Evolutionary conservation across 768 basidiomycete genomes (phyloP).

Genomic region (Suillus ampliporus): DNA sequence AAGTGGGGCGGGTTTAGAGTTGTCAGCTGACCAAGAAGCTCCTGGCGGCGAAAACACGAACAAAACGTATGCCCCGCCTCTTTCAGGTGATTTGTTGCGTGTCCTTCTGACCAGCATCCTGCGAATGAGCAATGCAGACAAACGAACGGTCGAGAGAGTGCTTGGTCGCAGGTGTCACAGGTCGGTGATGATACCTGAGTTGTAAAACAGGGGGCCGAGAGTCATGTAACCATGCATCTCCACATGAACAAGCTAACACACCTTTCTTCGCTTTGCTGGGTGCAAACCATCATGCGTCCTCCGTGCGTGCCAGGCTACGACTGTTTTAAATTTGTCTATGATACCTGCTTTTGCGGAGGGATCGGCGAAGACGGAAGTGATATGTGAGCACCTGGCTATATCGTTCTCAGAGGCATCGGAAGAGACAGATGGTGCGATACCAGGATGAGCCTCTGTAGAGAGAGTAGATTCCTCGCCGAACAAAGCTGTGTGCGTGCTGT

Average conservation of each 20-base stretch:
- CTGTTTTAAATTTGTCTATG: slow-evolving; percentile 57
- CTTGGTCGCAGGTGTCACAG: slow-evolving; percentile 62
- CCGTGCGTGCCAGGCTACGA: slow-evolving; percentile 59
- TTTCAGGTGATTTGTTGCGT: slow-evolving; percentile 62
- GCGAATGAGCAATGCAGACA: slow-evolving; percentile 75
- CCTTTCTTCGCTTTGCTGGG: slow-evolving; percentile 70
- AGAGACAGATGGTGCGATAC: slow-evolving; percentile 12
- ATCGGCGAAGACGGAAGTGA: slow-evolving; percentile 45
- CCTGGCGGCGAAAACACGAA: slow-evolving; percentile 41
- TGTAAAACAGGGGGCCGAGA: background rate
- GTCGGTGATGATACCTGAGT: slow-evolving; percentile 59
- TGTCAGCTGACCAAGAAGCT: background rate
- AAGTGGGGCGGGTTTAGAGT: slow-evolving; percentile 2
- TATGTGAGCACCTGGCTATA: slow-evolving; percentile 44
- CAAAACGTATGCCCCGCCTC: slow-evolving; percentile 68
- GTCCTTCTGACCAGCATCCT: slow-evolving; percentile 72
- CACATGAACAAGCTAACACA: slow-evolving; percentile 32
- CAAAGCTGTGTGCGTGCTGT: slow-evolving; percentile 33
- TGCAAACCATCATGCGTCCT: slow-evolving; percentile 50
- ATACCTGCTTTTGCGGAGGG: slow-evolving; percentile 31
- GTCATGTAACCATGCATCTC: slow-evolving; percentile 1
- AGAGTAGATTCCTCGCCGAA: slow-evolving; percentile 31
- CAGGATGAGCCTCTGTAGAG: slow-evolving; percentile 19
- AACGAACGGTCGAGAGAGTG: slow-evolving; percentile 68
- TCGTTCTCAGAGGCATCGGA: slow-evolving; percentile 20